Evolutionary conservation across 1,139 yeast species (phyloP), one percentile per base, ranked within the genome.

Genomic region (Debaryomycetaceae sp.): DNA sequence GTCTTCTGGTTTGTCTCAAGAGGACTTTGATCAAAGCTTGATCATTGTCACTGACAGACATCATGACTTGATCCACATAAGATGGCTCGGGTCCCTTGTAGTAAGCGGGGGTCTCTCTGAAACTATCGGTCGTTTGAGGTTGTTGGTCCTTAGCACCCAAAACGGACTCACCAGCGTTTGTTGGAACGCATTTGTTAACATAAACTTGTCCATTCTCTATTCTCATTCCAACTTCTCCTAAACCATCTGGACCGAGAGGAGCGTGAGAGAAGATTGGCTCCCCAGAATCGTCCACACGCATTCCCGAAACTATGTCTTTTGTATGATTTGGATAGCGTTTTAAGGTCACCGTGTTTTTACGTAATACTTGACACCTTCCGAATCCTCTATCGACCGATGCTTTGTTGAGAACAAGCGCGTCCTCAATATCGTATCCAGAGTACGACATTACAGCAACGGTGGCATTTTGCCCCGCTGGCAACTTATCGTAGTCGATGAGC

Each of bases 391-490:
- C 99, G 47, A 95, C 77, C 0, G 97, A 88, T 0, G 97, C 76
- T 64, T 93, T 93, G 67, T 93, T 93, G 55, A 93, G 72, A 13
- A 93, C 98, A 59, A 93, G 76, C 5, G 99, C 99, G 83, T 93
- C 99, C 71, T 93, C 99, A 66, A 95, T 95, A 87, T 93, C 99
- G 62, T 93, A 93, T 50, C 99, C 99, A 0, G 98, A 91, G 61
- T 93, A 93, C 8, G 97, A 88, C 99, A 93, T 95, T 35, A 93
- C 99, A 0, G 99, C 99, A 49, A 93, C 99, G 1, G 96, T 88
- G 6, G 99, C 99, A 63, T 93, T 93, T 66, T 93, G 99, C 5
- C 99, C 99, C 4, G 99, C 99, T 5, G 99, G 99, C 40, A 93
- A 75, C 64, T 93, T 91, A 66, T 95, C 99, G 61, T 91, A 93